Evolutionary conservation across 2,329 filamentous ascomycete species (phyloP).

Genomic region (Magnaporthiopsis poae): DNA sequence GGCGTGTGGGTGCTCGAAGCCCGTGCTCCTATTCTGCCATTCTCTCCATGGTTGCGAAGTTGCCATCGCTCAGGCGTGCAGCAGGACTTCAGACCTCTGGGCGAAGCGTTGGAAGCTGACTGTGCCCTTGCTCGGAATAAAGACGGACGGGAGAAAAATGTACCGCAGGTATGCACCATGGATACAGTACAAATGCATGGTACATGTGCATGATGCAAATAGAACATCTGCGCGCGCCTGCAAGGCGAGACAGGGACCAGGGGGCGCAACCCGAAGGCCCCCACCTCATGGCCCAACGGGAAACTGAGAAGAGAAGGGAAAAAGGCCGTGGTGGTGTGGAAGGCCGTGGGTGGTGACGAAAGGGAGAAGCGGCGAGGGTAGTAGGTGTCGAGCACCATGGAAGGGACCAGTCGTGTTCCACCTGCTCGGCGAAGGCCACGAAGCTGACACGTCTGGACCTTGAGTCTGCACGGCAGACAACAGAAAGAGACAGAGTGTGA

Average conservation of each 20-base stretch:
- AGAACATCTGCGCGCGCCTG: constrained; percentile 9
- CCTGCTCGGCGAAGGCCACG: background rate
- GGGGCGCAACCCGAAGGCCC: constrained; percentile 5
- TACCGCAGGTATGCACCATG: background rate
- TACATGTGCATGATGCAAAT: constrained; percentile 16
- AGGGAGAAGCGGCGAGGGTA: background rate
- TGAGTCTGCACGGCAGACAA: background rate
- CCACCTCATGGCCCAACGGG: background rate
- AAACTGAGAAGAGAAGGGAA: background rate
- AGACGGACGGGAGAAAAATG: background rate
- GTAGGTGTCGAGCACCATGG: no score
- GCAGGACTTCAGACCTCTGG: background rate
- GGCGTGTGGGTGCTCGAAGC: background rate
- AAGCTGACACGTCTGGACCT: background rate
- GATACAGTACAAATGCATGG: constrained; percentile 9
- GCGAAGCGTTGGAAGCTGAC: constrained; percentile 1
- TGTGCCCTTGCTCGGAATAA: background rate
- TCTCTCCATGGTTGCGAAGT: background rate
- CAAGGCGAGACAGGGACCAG: constrained; percentile 14
- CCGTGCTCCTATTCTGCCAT: background rate
- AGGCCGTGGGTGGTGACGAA: background rate
- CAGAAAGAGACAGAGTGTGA: background rate
- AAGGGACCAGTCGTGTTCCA: background rate
- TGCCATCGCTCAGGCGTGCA: background rate
- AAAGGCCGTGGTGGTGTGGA: background rate